A percentile compares a stretch with the other conserved stretches of the same genome.
Conservation (phyloP, 179 eudicot species). For the Patellifolia procumbens region DNA sequence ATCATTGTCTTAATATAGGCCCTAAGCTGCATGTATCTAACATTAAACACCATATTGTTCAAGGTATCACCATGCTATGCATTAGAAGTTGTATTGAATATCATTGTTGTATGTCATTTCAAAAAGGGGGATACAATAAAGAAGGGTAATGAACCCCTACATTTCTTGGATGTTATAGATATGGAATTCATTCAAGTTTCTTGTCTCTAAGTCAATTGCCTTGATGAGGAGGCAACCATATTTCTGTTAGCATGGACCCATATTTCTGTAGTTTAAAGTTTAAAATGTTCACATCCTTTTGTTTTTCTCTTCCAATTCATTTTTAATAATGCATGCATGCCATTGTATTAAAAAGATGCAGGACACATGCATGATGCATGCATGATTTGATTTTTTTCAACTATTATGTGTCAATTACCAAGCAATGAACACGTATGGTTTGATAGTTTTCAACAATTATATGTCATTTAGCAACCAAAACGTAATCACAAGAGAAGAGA, state of each 20-base stretch:
- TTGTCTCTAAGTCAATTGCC: conserved; percentile 7
- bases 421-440: not conserved
- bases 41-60: not conserved
- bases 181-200: conserved; percentile 1
- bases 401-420: not conserved
- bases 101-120: not conserved
- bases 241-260: not conserved
- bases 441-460: not conserved
- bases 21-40: not conserved
- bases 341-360: not conserved
- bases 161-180: conserved; percentile 10
- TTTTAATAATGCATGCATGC: not conserved
- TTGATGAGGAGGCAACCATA: conserved; percentile 7
- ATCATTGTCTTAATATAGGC: too few relatives aligned
- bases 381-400: not conserved
- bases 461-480: too few relatives aligned
- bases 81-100: not conserved
- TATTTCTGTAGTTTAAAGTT: not conserved
- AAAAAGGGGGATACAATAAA: conserved; percentile 13
- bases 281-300: conserved; percentile 3
- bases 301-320: not conserved
- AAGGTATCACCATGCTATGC: conserved; percentile 10
- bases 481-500: too few relatives aligned
- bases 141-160: conserved; percentile 5
- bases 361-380: not conserved